Conservation (phyloP, 2,329 filamentous ascomycete species). For the Alternaria sp. region DNA sequence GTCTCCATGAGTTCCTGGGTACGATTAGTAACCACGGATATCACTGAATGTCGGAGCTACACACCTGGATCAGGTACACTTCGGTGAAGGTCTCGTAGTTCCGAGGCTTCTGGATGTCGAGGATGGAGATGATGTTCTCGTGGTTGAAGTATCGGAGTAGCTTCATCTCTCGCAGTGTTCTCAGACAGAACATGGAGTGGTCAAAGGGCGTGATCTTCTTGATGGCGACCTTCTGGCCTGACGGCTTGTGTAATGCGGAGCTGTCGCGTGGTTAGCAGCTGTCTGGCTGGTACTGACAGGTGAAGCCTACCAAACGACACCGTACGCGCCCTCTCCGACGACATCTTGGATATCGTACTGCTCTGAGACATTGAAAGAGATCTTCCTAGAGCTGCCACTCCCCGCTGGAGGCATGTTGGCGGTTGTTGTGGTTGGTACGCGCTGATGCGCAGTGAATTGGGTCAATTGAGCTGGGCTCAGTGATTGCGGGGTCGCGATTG, state of each 20-base stretch:
- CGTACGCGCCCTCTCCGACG: constrained; percentile 96
- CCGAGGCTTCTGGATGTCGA: constrained; percentile 97
- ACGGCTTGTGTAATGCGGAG: constrained; percentile 97
- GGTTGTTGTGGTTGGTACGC: constrained; percentile 23
- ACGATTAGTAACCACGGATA: constrained; percentile 13
- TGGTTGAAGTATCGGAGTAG: constrained; percentile 98
- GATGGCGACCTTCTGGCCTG: constrained; percentile 97
- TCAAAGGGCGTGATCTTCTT: constrained; percentile 99
- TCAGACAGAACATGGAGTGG: constrained; percentile 97
- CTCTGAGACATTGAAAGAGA: constrained; percentile 99
- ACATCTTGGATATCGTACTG: constrained; percentile 99
- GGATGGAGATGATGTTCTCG: constrained; percentile 99
- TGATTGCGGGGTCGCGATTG: constrained; percentile 15
- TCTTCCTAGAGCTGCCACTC: constrained; percentile 75
- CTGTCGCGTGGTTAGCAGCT: constrained; percentile 55
- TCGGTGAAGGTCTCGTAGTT: constrained; percentile 97
- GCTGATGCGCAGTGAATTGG: constrained; percentile 24
- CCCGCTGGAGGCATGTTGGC: constrained; percentile 47
- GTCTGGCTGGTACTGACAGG: constrained; percentile 1
- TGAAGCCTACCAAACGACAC: constrained; percentile 86
- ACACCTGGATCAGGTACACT: constrained; percentile 96
- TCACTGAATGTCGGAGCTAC: neutral
- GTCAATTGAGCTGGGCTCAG: constrained; percentile 21
- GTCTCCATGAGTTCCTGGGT: constrained; percentile 96
- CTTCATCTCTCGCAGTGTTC: constrained; percentile 99